Evolutionary conservation across 495 filamentous ascomycete genomes (phyloP), one percentile per base, ranked within the genome.

Genomic region (Penicillium subrubescens): DNA sequence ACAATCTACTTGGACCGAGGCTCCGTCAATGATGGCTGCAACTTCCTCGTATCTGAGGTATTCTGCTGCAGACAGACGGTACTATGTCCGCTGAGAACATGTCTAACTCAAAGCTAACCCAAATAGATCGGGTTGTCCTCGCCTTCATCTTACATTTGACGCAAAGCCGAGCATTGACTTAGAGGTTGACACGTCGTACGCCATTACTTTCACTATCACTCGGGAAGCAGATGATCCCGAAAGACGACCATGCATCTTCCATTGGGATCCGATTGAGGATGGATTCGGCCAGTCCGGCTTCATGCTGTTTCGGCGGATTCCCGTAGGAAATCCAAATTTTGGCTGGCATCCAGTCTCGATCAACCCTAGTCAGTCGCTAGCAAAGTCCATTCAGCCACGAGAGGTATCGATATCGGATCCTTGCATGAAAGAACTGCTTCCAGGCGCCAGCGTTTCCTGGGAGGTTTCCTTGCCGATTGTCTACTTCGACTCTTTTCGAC

Each of bases 221-320:
- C 43, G 43, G 52, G 39, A 50, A 46, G 61, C 41, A 51, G 23
- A 63, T 50, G 23, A 50, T 57, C 57, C 43, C 43, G n/a, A 59
- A 48, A 31, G 37, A 43, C 46, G 52, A 61, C 59, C 59, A 53
- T 61, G 59, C 33, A 53, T 61, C 8, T 41, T 61, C 48, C 59
- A 61, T 31, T 53, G 48, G 59, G 59, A 61, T 33, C 59, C 59
- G 25, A 61, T 61, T 10, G 59, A 61, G 15, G 50, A 61, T 54
- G 46, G 48, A 41, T 53, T 53, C 37, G 59, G 50, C 48, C 59
- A 53, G 48, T 34, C 31, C 8, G 59, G 50, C 25, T 37, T 61
- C 8, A 54, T 61, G 12, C 48, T 60, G 14, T 34, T 60, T 25
- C 46, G 44, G 21, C 48, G 19, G 12, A 60, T 35, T 60, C 48